Evolutionary conservation across 495 filamentous ascomycete species (phyloP), one percentile per base, ranked within the genome.

Genomic region (Cercophora sp.): DNA sequence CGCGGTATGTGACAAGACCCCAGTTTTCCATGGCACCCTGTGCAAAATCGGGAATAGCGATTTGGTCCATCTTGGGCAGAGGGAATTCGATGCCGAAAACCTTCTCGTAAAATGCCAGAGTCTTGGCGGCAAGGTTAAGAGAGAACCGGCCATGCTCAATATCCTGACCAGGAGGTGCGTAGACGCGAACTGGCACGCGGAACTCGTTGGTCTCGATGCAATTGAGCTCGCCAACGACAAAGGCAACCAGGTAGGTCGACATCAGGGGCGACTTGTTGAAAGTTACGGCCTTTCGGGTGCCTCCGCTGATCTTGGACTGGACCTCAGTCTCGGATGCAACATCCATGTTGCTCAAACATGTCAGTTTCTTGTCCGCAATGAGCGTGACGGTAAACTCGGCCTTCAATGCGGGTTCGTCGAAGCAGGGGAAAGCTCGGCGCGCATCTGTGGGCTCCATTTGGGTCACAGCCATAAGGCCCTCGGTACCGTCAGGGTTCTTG

Each of bases 11-110:
- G 54, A 98, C 84, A 50, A 97, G 71, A 63, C 93, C 93, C 93
- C 93, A 98, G 71, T 98, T 98, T 79, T 98, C 93, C 93, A 98
- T 98, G 45, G 93, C 93, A 48, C 91, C 93, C 22, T 89, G 86
- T 19, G 79, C 78, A 66, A 96, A 96, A 68, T 97, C 92, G 20
- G 91, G 93, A 65, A 98, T 89, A 43, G 92, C 93, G 59, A 96
- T 86, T 87, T 96, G 93, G 71, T 98, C 93, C 90, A 96, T 96
- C 77, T 98, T 98, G 6, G 77, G 77, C 4, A 81, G 64, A 36
- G 86, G 86, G 54, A 87, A 89, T 8, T 79, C 70, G 56, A 78
- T 82, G 43, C 79, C 82, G 56, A 90, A 90, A n/a, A 83, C 84
- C 65, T 85, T 82, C 66, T 88, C 85, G 69, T 88, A 88, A 63